A percentile compares a stretch with the other conserved stretches of the same genome.
Conservation (phyloP, 2,329 filamentous ascomycete species). For the Akanthomyces lecanii region DNA sequence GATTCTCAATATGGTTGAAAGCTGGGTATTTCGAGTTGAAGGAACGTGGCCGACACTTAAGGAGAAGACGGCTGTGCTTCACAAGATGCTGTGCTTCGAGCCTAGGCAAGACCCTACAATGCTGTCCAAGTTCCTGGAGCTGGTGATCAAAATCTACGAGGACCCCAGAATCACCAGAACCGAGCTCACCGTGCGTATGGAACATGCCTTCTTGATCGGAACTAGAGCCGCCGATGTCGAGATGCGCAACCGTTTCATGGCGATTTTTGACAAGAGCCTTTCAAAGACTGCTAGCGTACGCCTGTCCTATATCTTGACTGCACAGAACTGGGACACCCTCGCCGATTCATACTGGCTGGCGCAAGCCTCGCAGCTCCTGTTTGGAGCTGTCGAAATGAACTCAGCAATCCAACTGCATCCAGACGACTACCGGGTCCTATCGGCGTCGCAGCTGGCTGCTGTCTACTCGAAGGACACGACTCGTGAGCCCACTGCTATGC, state of each 20-base stretch:
- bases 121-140: conserved; percentile 86
- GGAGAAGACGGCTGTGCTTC: conserved; percentile 97
- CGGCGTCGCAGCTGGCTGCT: conserved; percentile 68
- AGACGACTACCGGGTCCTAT: conserved; percentile 78
- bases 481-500: conserved; percentile 61
- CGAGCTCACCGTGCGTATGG: conserved; percentile 92
- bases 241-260: conserved; percentile 95
- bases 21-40: conserved; percentile 92
- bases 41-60: conserved; percentile 97
- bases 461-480: conserved; percentile 69
- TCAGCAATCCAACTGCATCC: conserved; percentile 70
- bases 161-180: conserved; percentile 93
- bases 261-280: conserved; percentile 90
- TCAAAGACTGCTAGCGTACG: conserved; percentile 89
- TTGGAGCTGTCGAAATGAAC: conserved; percentile 86
- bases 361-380: conserved; percentile 87
- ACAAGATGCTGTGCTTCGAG: conserved; percentile 98
- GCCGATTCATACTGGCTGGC: conserved; percentile 95
- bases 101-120: conserved; percentile 76
- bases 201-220: conserved; percentile 96
- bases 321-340: conserved; percentile 96
- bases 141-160: conserved; percentile 97
- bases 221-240: conserved; percentile 89
- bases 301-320: conserved; percentile 80
- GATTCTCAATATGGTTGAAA: conserved; percentile 88